Evolutionary conservation across 306 rosid genomes (phyloP), one percentile per base, ranked within the genome.

Genomic region (Bauhinia variegata): DNA sequence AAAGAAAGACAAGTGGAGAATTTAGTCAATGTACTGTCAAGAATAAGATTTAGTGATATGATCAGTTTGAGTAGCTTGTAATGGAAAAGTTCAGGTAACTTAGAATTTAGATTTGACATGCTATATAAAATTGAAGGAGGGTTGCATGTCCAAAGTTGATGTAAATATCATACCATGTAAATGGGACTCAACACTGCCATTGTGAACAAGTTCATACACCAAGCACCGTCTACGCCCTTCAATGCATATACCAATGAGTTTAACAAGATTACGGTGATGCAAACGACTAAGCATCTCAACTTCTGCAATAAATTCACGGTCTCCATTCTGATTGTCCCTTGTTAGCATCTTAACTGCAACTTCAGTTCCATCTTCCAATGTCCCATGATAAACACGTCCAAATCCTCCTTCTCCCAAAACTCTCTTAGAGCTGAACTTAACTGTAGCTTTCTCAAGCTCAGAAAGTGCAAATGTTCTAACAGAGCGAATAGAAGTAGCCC

Each of bases 221-320:
- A 92, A 81, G 87, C 96, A 87, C 36, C 96, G 91, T 7, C 73
- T 76, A 5, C 59, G 85, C 65, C 96, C 93, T 74, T 92, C 96
- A 69, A 80, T 86, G 80, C 98, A 92, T 78, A 89, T 89, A 41
- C 98, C 98, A 54, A 87, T 76, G 76, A 92, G 80, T 79, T 92
- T 92, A 81, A 92, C 98, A 76, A 92, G 93, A 85, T 92, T 92
- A n/a, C 98, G 93, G 70, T 92, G 98, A 73, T 87, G 98, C 75
- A 92, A 83, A 61, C 98, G 88, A 79, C 96, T 75, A 62, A 89
- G 89, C 88, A 89, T 86, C 89, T 87, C 96, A 79, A 89, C 91
- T 83, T 92, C 98, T 11, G 87, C 86, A 23, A 82, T 78, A 83
- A 92, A 92, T 80, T 87, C 96, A 69, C 82, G 83, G 71, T 92